A percentile compares a stretch with the other conserved stretches of the same genome.
phyloP scores from a whole-genome alignment of 495 filamentous ascomycete species.

The Lindgomyces ingoldianus region DNA sequence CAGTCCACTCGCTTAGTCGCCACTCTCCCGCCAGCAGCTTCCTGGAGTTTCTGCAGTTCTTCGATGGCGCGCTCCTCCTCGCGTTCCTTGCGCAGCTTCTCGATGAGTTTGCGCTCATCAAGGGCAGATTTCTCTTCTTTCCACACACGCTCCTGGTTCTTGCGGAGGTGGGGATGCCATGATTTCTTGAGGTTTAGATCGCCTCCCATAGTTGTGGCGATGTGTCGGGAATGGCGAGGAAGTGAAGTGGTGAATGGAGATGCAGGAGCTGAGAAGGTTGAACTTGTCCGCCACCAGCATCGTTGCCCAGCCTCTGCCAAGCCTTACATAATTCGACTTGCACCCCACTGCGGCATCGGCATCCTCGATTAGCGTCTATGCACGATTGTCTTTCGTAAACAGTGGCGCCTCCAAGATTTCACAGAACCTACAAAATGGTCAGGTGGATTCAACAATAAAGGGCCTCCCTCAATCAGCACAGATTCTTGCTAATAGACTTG shows the following conservation, averaged over 20 bases:
- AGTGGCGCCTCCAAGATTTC: no score
- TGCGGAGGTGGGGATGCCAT: constrained; percentile 68
- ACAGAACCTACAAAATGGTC: no score
- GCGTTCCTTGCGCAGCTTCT: constrained; percentile 84
- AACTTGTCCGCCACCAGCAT: neutral
- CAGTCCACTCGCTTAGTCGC: constrained; percentile 83
- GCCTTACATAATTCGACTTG: neutral
- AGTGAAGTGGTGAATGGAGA: neutral
- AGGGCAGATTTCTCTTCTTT: constrained; percentile 89
- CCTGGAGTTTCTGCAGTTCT: constrained; percentile 86
- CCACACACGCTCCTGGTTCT: constrained; percentile 81
- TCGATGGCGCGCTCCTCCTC: constrained; percentile 91
- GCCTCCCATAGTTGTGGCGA: constrained; percentile 43
- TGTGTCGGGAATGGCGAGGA: neutral
- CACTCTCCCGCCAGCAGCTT: constrained; percentile 79
- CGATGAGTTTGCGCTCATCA: constrained; percentile 88
- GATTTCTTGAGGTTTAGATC: constrained; percentile 72
- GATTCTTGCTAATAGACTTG: no score
- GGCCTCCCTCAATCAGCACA: no score
- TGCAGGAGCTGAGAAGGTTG: neutral
- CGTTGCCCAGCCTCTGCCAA: constrained; percentile 3
- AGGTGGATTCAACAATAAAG: no score
- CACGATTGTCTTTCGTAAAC: no score
- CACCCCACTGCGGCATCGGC: neutral
- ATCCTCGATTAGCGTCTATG: no score